Conservation (phyloP, 352 stramenopile genomes). For the Phytophthora idaei region DNA sequence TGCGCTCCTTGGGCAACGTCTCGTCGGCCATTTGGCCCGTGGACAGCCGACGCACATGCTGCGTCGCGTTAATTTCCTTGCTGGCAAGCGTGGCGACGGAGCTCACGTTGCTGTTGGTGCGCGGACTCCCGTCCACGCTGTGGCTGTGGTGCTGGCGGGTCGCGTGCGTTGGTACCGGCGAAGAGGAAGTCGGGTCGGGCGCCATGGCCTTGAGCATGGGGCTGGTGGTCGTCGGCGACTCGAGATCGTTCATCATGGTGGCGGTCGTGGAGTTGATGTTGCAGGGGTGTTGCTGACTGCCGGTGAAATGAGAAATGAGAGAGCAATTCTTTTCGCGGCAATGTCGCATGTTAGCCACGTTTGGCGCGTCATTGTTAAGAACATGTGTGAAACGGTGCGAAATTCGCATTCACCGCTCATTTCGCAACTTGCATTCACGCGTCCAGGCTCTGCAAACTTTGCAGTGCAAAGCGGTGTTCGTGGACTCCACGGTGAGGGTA, state of each 20-base stretch:
- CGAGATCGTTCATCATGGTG: slow-evolving; percentile 8
- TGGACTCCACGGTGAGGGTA: neutral
- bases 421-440: slow-evolving; percentile 5
- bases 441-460: neutral
- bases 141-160: slow-evolving; percentile 35
- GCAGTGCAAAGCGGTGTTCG: neutral
- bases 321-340: neutral
- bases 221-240: slow-evolving; percentile 4
- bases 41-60: slow-evolving; percentile 38
- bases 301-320: slow-evolving; percentile 15
- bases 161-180: neutral
- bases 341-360: neutral
- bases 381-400: slow-evolving; percentile 9
- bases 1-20: slow-evolving; percentile 19
- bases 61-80: slow-evolving; percentile 1
- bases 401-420: slow-evolving; percentile 20
- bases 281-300: neutral
- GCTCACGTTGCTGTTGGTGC: neutral
- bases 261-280: neutral
- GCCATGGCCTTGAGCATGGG: slow-evolving; percentile 1
- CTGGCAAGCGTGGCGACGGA: slow-evolving; percentile 8
- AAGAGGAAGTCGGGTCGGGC: neutral
- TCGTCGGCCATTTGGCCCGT: slow-evolving; percentile 68
- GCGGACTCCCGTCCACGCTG: slow-evolving; percentile 35
- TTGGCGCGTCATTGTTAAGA: slow-evolving; percentile 3